These are phyloP conservation scores for Cyclotella cryptica DNA, from an alignment of 108 stramenopile genomes.

Conservation along the genomic window DNA sequence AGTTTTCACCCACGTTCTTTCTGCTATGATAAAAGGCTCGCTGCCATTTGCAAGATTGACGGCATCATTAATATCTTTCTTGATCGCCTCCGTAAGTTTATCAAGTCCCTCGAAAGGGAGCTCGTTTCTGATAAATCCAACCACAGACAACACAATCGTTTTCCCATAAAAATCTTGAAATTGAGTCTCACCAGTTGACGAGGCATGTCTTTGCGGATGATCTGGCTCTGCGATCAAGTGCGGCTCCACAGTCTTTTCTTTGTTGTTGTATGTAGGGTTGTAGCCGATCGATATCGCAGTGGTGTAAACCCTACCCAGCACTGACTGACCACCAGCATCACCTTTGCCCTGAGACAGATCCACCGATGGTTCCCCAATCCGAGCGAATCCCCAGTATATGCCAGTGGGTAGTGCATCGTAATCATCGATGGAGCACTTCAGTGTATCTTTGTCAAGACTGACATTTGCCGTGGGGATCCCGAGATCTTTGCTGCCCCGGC, in stretches of 20 bases:
- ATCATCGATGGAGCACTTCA: conserved; percentile 42
- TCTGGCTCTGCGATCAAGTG: conserved; percentile 77
- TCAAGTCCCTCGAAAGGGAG: conserved; percentile 89
- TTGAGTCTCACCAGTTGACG: conserved; percentile 75
- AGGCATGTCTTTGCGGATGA: conserved; percentile 56
- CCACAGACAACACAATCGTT: conserved; percentile 71
- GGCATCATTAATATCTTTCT: conserved; percentile 73
- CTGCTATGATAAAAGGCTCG: conserved; percentile 25
- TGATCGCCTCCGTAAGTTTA: conserved; percentile 85
- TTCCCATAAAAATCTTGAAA: conserved; percentile 88
- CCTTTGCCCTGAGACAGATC: not conserved
- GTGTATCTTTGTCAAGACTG: conserved; percentile 25
- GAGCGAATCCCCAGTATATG: conserved; percentile 88
- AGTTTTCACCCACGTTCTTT: conserved; percentile 38
- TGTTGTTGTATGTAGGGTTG: conserved; percentile 90
- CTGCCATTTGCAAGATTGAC: conserved; percentile 17
- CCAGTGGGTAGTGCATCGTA: conserved; percentile 80
- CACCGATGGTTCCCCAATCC: conserved; percentile 54
- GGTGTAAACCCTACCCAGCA: conserved; percentile 48
- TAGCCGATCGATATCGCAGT: conserved; percentile 86
- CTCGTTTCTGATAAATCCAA: conserved; percentile 88
- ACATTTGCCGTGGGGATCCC: conserved; percentile 94
- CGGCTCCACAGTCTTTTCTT: conserved; percentile 83
- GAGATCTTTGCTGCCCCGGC: conserved; percentile 86
- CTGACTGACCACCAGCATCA: conserved; percentile 4